Evolutionary conservation across 2,329 filamentous ascomycete genomes (phyloP), one percentile per base, ranked within the genome.

Genomic region (Metarhizium sp.): DNA sequence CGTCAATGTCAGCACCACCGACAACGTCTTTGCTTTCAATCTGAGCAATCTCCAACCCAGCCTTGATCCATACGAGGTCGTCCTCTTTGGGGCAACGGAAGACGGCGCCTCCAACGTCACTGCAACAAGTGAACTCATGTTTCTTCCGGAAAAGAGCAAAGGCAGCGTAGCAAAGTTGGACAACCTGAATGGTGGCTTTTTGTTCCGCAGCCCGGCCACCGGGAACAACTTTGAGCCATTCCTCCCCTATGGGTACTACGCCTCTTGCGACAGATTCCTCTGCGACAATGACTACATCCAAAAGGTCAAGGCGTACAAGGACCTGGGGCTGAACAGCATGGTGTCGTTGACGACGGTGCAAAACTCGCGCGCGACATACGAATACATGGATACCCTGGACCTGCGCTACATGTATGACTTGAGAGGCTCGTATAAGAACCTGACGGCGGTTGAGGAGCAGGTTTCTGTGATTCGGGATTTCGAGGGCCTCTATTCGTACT

Each of bases 111-210:
- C 61, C 20, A 69, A 67, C 11, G 70, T 71, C 56, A 72, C 69
- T 0, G 70, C 70, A 0, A 67, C 64, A 0, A 69, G 67, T 50
- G 66, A 71, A 43, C 60, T 76, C 18, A 64, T 66, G 43, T 75
- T 74, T 58, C 71, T 78, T 0, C 75, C 75, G 0, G 71, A 73
- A 25, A 76, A 74, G 49, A 62, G 62, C 2, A 65, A 56, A 5
- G 74, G 75, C 32, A 78, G 74, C 62, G 70, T 73, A 2, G 72
- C 73, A 3, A 73, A 72, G 59, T 67, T 78, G 14, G 76, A 79
- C 59, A 70, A 76, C 56, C 59, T 76, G 10, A 67, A 71, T 36
- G 75, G 76, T 18, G 73, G 73, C 0, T 59, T 79, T 16, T 64
- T 71, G 16, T 72, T 71, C 59, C 68, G 66, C 51, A 75, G 70